These are phyloP conservation scores for Solanum pennellii DNA, from an alignment of 257 asterid genomes.

Conservation along the genomic window DNA sequence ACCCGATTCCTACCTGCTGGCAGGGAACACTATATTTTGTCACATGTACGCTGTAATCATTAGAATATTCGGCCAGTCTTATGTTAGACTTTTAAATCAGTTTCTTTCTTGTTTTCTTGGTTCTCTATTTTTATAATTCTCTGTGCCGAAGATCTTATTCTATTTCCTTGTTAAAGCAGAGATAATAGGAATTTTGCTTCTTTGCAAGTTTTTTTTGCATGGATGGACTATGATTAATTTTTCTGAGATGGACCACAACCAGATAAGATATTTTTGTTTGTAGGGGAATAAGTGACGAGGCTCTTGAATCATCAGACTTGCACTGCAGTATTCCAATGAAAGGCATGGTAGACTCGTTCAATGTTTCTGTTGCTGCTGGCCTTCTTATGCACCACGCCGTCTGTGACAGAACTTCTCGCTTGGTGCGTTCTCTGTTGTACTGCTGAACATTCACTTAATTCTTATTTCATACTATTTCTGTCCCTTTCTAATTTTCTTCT, in stretches of 20 bases:
- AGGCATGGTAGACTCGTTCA: slow-evolving; percentile 97
- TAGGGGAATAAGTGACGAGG: slow-evolving; percentile 87
- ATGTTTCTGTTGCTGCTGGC: slow-evolving; percentile 97
- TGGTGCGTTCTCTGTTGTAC: slow-evolving; percentile 30
- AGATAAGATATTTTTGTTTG: slow-evolving; percentile 10
- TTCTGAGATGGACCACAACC: neutral
- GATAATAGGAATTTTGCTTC: neutral
- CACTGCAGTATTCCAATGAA: slow-evolving; percentile 91
- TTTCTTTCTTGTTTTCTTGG: neutral
- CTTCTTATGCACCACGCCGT: slow-evolving; percentile 94
- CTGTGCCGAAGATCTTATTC: neutral
- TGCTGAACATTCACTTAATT: neutral
- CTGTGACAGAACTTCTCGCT: slow-evolving; percentile 57
- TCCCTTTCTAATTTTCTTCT: neutral
- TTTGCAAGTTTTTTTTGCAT: neutral
- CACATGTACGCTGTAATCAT: neutral
- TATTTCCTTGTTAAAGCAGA: neutral
- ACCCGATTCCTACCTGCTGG: neutral
- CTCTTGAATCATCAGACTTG: slow-evolving; percentile 70
- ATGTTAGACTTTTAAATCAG: neutral
- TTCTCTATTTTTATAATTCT: neutral
- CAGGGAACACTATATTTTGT: neutral
- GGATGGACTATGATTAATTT: neutral
- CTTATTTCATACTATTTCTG: neutral
- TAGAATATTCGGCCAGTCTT: neutral